Base-by-base conservation (phyloP, 2,329 filamentous ascomycete species). In the Fusarium nygamai region DNA sequence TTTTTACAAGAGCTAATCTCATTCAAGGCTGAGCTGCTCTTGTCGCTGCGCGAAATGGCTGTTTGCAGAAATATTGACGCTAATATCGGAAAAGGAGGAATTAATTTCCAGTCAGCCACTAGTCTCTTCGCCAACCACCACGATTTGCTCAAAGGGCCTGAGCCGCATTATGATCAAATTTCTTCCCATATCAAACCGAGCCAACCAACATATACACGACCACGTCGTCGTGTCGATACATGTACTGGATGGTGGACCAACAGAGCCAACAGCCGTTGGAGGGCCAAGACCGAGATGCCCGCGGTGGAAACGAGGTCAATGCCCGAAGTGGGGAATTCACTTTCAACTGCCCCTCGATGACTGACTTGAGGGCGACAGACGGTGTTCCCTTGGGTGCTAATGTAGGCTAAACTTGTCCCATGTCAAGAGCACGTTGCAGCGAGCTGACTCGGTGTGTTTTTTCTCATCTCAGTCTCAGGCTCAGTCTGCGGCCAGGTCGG, bases 101-200 rank as follows among this genome's bases (percentile, higher is more conserved):
- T 58, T 58, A 58, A 58, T 58, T 58, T 58, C 54, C 54, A 27
- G 54, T 47, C 39, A 47, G 54, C 54, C 54, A 46, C 39, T 58
- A 58, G 54, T 47, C 20, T 44, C 22, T 58, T 22, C 54, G 9
- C 54, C 54, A 58, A 58, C 54, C 54, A 34, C 54, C 51, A 56
- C 20, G 34, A 58, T 34, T 47, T 58, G n/a, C 41, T 14, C 54
- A 27, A 5, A 24, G 54, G 34, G 24, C 51, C 51, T 19, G 51
- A 56, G 38, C 39, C n/a, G 31, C 54, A 58, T 27, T 9, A 29
- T 58, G 54, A 34, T 36, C 29, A 58, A 17, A 24, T 22, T 38
- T 53, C 36, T 51, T 39, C 29, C 11, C 24, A 51, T 36, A 53
- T 27, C 34, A 24, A 50, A 36, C 34, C 6, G 27, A 59, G 24